These are phyloP conservation scores for Coemansia sp. DNA, from an alignment of 192 early-diverging fungal species.

Conservation along the genomic window DNA sequence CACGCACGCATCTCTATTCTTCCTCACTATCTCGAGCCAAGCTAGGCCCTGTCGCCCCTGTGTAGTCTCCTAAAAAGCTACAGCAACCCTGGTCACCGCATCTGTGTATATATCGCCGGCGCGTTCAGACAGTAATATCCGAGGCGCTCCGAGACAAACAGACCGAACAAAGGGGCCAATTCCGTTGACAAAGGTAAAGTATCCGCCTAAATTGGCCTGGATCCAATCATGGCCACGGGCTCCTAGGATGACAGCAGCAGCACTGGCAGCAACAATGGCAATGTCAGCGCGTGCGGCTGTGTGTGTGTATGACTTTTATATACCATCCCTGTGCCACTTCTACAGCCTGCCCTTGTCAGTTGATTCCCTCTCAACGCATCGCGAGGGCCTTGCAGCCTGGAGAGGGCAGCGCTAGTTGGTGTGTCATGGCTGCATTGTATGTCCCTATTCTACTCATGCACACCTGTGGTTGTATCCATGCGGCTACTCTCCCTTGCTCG, in stretches of 20 bases:
- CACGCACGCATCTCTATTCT: neutral
- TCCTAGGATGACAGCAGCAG: constrained; percentile 1
- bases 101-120: constrained; percentile 13
- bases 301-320: constrained; percentile 3
- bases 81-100: neutral
- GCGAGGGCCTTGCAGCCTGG: neutral
- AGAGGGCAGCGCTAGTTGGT: neutral
- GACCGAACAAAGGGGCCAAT: constrained; percentile 13
- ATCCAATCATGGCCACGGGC: constrained; percentile 6
- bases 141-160: constrained; percentile 11
- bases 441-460: constrained; percentile 7
- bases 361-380: constrained; percentile 4
- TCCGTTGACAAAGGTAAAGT: constrained; percentile 13
- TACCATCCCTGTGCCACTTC: constrained; percentile 11
- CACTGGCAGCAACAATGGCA: constrained; percentile 1
- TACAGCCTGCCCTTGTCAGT: constrained; percentile 3
- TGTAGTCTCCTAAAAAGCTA: constrained; percentile 1
- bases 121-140: constrained; percentile 12
- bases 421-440: constrained; percentile 10
- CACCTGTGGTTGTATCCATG: neutral
- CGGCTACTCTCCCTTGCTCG: constrained; percentile 3
- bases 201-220: constrained; percentile 9
- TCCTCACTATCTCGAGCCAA: neutral
- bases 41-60: neutral
- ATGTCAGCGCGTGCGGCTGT: neutral